A percentile compares a stretch with the other conserved stretches of the same genome.
phyloP scores from a whole-genome alignment of 352 stramenopile species.

The Phytophthora quininea region DNA sequence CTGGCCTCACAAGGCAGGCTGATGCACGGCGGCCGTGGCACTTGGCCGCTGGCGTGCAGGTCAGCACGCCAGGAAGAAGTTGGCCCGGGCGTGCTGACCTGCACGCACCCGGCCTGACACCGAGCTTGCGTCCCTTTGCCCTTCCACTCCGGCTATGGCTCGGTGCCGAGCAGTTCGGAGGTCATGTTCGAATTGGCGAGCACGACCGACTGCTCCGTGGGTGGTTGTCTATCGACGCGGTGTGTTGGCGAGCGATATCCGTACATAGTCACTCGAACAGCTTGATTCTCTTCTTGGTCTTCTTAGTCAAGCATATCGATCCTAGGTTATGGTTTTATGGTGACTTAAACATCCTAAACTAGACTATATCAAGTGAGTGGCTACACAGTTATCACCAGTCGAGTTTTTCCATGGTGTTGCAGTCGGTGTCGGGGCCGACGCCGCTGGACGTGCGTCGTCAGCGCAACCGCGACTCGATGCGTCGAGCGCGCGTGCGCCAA shows the following conservation, averaged over 20 bases:
- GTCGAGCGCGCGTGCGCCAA: slow-evolving; percentile 39
- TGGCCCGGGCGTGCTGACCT: too few relatives aligned
- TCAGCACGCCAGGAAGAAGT: too few relatives aligned
- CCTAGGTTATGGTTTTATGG: too few relatives aligned
- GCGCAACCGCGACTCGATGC: slow-evolving; percentile 57
- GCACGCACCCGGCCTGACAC: too few relatives aligned
- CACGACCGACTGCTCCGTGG: not conserved
- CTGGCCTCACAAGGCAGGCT: too few relatives aligned
- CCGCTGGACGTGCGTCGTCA: slow-evolving; percentile 38
- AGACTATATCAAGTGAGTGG: too few relatives aligned
- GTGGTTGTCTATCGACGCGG: not conserved
- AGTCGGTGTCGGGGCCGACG: not conserved
- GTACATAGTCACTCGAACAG: not conserved
- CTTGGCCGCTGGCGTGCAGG: too few relatives aligned
- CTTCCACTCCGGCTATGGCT: not conserved
- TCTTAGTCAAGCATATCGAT: too few relatives aligned
- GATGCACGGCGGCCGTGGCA: too few relatives aligned
- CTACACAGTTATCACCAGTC: too few relatives aligned
- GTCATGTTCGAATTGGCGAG: not conserved
- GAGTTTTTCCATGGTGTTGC: too few relatives aligned
- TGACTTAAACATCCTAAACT: too few relatives aligned
- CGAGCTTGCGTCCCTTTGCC: not conserved
- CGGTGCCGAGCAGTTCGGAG: not conserved
- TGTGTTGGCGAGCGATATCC: not conserved
- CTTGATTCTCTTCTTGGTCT: not conserved